These are phyloP conservation scores for Dittrichia graveolens DNA, from an alignment of 129 eudicot genomes.

Conservation along the genomic window DNA sequence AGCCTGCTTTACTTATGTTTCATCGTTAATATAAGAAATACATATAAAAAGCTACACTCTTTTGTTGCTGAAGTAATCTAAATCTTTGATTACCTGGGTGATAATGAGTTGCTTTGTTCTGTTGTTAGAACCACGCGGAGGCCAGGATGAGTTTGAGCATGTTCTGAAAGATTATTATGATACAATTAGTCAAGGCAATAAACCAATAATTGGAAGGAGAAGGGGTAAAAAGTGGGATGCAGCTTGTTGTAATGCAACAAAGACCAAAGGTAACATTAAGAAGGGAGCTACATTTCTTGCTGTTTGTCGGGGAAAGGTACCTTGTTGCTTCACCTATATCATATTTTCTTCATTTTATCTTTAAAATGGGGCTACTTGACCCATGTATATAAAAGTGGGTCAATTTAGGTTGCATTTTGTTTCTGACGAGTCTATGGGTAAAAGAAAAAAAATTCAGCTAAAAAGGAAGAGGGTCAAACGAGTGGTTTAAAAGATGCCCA, in stretches of 20 bases:
- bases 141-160: conserved; percentile 77
- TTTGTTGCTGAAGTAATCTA: conserved; percentile 17
- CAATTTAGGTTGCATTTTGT: background rate
- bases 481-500: background rate
- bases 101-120: conserved; percentile 20
- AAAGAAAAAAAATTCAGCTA: background rate
- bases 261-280: conserved; percentile 29
- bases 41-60: conserved; percentile 5
- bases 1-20: background rate
- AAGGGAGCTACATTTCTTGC: conserved; percentile 93
- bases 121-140: conserved; percentile 82
- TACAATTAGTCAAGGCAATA: conserved; percentile 49
- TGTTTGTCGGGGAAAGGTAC: conserved; percentile 98
- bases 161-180: conserved; percentile 71
- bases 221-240: conserved; percentile 59
- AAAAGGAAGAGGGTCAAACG: conserved; percentile 4
- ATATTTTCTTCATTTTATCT: conserved; percentile 2
- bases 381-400: background rate
- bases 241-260: conserved; percentile 27
- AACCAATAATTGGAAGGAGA: conserved; percentile 51
- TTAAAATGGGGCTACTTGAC: background rate
- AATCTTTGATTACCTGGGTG: background rate
- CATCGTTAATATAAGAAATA: background rate
- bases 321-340: conserved; percentile 10
- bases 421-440: background rate